Evolutionary conservation across 805 yeast species (phyloP).

Genomic region (Hanseniaspora meyeri): DNA sequence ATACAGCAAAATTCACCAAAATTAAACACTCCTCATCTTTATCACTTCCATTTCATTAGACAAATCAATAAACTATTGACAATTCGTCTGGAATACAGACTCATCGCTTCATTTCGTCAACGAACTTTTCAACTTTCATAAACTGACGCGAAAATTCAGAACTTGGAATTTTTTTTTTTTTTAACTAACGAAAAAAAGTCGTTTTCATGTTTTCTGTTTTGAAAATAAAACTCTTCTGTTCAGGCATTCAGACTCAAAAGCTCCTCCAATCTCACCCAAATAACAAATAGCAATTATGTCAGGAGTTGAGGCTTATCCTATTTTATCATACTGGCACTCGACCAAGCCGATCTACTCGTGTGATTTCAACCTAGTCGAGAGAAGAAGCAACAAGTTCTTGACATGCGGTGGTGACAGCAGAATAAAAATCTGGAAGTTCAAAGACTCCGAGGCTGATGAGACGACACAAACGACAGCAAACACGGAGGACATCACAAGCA

Average conservation of each 20-base stretch:
- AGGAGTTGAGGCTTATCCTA: constrained; percentile 13
- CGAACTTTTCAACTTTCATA: no score
- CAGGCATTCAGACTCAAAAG: background rate
- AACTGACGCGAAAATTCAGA: no score
- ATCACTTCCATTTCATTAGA: no score
- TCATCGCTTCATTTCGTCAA: no score
- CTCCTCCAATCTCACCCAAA: no score
- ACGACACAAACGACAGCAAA: background rate
- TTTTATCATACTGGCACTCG: constrained; percentile 33
- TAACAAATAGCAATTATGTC: background rate
- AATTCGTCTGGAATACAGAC: no score
- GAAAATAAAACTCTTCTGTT: background rate
- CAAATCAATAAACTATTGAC: no score
- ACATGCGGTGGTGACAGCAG: constrained; percentile 94
- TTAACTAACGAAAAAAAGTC: no score
- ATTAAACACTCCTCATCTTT: no score
- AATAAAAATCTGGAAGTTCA: constrained; percentile 47
- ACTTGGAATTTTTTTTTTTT: no score
- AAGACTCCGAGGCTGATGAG: constrained; percentile 4
- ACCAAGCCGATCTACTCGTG: constrained; percentile 62
- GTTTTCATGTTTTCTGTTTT: background rate
- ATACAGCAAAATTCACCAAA: no score
- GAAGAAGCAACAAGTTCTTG: constrained; percentile 39
- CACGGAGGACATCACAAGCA: constrained; percentile 24
- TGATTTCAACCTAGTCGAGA: constrained; percentile 44